Evolutionary conservation across 495 filamentous ascomycete species (phyloP).

Genomic region (Penicillium daleae): DNA sequence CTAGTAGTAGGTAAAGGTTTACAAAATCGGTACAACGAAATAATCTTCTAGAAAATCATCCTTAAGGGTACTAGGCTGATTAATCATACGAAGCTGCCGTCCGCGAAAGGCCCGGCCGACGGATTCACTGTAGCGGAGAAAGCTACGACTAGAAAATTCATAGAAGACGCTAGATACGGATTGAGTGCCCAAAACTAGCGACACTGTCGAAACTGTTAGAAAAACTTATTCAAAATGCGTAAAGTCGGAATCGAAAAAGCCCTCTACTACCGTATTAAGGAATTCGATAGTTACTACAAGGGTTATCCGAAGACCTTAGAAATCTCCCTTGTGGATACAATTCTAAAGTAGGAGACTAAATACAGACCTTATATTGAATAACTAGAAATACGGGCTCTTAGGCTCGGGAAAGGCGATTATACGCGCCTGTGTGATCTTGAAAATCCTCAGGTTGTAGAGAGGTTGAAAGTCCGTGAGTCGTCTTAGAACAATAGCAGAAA

Average conservation of each 20-base stretch:
- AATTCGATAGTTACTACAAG: constrained; percentile 28
- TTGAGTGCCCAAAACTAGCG: constrained; percentile 23
- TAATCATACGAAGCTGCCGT: constrained; percentile 19
- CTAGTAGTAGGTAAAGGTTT: constrained; percentile 14
- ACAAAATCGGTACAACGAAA: constrained; percentile 23
- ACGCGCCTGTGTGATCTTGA: constrained; percentile 5
- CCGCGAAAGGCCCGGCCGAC: constrained; percentile 26
- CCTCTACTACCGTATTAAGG: constrained; percentile 25
- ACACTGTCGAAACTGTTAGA: constrained; percentile 24
- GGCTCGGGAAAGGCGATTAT: constrained; percentile 5
- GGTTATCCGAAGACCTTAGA: constrained; percentile 14
- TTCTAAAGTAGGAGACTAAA: constrained; percentile 17
- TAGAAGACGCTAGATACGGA: constrained; percentile 21
- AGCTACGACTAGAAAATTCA: constrained; percentile 26
- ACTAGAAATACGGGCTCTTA: constrained; percentile 20
- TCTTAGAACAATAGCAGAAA: constrained; percentile 22
- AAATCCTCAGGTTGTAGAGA: constrained; percentile 6
- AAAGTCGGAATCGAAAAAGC: constrained; percentile 22
- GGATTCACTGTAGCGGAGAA: constrained; percentile 31
- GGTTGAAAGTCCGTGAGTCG: constrained; percentile 14
- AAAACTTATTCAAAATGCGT: constrained; percentile 26
- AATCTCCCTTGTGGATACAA: constrained; percentile 20
- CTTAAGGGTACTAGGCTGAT: constrained; percentile 22
- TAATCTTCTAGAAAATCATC: constrained; percentile 26
- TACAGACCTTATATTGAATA: constrained; percentile 24